These are phyloP conservation scores for Cordyceps cicadae DNA, from an alignment of 2,329 filamentous ascomycete species.

Conservation along the genomic window DNA sequence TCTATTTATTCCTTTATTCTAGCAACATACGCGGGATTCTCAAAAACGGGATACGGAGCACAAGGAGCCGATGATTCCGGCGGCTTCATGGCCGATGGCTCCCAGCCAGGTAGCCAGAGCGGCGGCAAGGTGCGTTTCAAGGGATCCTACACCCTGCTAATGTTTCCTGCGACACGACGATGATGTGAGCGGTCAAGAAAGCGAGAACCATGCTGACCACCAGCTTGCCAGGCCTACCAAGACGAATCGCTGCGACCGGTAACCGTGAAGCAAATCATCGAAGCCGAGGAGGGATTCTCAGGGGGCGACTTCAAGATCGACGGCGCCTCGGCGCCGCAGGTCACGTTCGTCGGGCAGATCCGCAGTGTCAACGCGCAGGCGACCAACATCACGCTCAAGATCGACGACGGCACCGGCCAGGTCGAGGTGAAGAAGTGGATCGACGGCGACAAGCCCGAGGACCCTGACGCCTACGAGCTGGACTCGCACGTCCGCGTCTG, in stretches of 20 bases:
- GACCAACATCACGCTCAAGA: constrained; percentile 84
- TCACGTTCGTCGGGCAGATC: constrained; percentile 82
- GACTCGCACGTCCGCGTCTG: constrained; percentile 79
- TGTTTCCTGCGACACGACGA: neutral
- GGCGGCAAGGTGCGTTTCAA: constrained; percentile 34
- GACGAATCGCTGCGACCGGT: constrained; percentile 88
- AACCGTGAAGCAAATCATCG: constrained; percentile 89
- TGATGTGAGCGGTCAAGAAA: neutral
- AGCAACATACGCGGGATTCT: constrained; percentile 45
- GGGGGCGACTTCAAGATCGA: constrained; percentile 77
- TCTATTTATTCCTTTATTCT: neutral
- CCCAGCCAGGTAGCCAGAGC: constrained; percentile 50
- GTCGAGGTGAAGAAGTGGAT: constrained; percentile 89
- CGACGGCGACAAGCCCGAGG: constrained; percentile 51
- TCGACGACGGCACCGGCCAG: constrained; percentile 90
- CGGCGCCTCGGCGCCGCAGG: constrained; percentile 59
- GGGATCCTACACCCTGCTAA: neutral
- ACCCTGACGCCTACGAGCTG: constrained; percentile 49
- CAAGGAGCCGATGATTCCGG: constrained; percentile 52
- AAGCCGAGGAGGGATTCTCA: constrained; percentile 67
- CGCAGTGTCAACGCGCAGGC: constrained; percentile 77
- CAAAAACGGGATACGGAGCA: constrained; percentile 40
- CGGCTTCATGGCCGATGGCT: constrained; percentile 53
- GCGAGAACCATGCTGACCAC: neutral
- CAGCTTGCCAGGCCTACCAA: constrained; percentile 43